Evolutionary conservation across 2,329 filamentous ascomycete species (phyloP).

Genomic region (Pyrenophora graminea): DNA sequence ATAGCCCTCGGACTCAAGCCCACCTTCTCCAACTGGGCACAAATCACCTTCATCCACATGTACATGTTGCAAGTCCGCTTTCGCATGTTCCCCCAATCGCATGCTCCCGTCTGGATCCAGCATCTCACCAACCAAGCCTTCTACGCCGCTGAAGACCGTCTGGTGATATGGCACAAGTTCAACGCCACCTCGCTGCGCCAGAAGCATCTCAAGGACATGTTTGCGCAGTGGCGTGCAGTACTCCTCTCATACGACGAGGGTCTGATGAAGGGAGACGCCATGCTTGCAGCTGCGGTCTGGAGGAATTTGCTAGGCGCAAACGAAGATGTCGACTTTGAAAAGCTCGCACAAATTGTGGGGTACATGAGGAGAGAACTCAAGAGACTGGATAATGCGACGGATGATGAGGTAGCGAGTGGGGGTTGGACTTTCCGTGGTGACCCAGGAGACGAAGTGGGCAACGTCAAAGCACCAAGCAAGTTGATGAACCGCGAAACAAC

Average conservation of each 20-base stretch:
- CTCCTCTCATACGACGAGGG: slow-evolving; percentile 85
- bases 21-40: slow-evolving; percentile 94
- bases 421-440: slow-evolving; percentile 56
- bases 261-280: slow-evolving; percentile 73
- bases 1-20: slow-evolving; percentile 76
- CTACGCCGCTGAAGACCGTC: slow-evolving; percentile 81
- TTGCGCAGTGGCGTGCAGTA: slow-evolving; percentile 87
- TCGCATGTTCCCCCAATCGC: slow-evolving; percentile 72
- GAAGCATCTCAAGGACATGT: slow-evolving; percentile 79
- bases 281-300: slow-evolving; percentile 84
- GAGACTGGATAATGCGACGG: slow-evolving; percentile 58
- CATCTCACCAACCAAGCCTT: slow-evolving; percentile 96
- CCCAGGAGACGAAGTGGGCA: slow-evolving; percentile 45
- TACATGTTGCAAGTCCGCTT: slow-evolving; percentile 86
- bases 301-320: slow-evolving; percentile 85
- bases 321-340: slow-evolving; percentile 64
- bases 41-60: slow-evolving; percentile 95
- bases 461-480: slow-evolving; percentile 32
- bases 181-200: slow-evolving; percentile 60
- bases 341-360: slow-evolving; percentile 64
- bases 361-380: slow-evolving; percentile 65
- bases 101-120: slow-evolving; percentile 78
- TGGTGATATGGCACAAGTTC: slow-evolving; percentile 78
- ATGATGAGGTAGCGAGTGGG: slow-evolving; percentile 56
- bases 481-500: slow-evolving; percentile 25